Percentiles rank a stretch among this genome's conserved stretches.
phyloP scores from a whole-genome alignment of 768 basidiomycete species.

The Cubamyces lactineus region DNA sequence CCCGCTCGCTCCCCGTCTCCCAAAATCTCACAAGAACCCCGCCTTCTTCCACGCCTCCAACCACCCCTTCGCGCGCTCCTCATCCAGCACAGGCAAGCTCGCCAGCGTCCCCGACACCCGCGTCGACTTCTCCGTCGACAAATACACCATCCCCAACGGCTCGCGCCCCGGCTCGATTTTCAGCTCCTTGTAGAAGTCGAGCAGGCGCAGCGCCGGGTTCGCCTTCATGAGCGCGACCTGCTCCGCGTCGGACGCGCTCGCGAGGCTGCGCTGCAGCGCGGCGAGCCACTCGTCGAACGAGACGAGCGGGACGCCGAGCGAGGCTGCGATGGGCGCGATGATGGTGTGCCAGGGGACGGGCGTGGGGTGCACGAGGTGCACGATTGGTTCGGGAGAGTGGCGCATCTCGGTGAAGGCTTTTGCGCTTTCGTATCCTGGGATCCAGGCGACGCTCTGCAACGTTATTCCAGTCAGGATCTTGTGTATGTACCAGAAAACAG shows the following conservation, averaged over 20 bases:
- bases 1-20: background rate
- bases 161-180: background rate
- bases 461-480: background rate
- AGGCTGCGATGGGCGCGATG: slow-evolving; percentile 2
- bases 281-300: slow-evolving; percentile 32
- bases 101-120: slow-evolving; percentile 15
- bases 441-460: background rate
- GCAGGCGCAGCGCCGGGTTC: slow-evolving; percentile 28
- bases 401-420: slow-evolving; percentile 37
- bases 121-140: slow-evolving; percentile 24
- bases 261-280: slow-evolving; percentile 17
- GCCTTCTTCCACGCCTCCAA: slow-evolving; percentile 12
- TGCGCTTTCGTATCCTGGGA: slow-evolving; percentile 45
- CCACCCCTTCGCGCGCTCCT: slow-evolving; percentile 4
- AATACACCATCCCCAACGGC: slow-evolving; percentile 17
- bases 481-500: background rate
- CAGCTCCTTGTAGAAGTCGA: slow-evolving; percentile 27
- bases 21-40: slow-evolving; percentile 1
- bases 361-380: slow-evolving; percentile 47
- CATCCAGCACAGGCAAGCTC: slow-evolving; percentile 6
- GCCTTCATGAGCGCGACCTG: slow-evolving; percentile 23
- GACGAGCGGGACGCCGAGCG: slow-evolving; percentile 29
- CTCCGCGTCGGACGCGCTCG: background rate
- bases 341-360: slow-evolving; percentile 36
- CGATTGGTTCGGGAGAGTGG: slow-evolving; percentile 19